Evolutionary conservation across 2,329 filamentous ascomycete genomes (phyloP).

Genomic region (Colletotrichum lini): DNA sequence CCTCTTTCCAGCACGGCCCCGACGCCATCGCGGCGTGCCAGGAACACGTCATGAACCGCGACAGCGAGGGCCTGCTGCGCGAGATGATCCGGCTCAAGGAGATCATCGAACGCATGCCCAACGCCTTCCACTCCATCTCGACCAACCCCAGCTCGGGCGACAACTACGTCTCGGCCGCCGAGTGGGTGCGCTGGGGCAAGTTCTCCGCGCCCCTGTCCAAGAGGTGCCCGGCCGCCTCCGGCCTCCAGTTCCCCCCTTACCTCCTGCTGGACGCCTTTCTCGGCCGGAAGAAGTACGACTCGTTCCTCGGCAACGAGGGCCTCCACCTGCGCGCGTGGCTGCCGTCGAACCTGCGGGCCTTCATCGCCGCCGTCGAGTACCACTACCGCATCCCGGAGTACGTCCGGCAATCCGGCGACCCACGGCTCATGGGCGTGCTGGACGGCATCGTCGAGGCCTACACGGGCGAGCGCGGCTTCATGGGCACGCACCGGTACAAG

Average conservation of each 20-base stretch:
- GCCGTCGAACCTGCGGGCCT: constrained; percentile 67
- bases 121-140: constrained; percentile 68
- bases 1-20: constrained; percentile 65
- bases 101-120: constrained; percentile 67
- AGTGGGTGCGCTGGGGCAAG: constrained; percentile 66
- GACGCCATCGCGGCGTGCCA: constrained; percentile 68
- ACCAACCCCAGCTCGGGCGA: constrained; percentile 66
- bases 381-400: constrained; percentile 69
- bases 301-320: constrained; percentile 66
- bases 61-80: constrained; percentile 64
- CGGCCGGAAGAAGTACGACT: constrained; percentile 64
- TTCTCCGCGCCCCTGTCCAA: constrained; percentile 66
- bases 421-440: constrained; percentile 65
- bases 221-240: constrained; percentile 65
- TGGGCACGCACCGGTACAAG: constrained; percentile 71
- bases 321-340: constrained; percentile 68
- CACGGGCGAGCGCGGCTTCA: constrained; percentile 68
- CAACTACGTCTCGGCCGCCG: constrained; percentile 63
- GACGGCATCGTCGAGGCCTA: constrained; percentile 70
- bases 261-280: constrained; percentile 70
- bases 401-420: constrained; percentile 64
- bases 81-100: constrained; percentile 67
- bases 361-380: constrained; percentile 69
- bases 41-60: constrained; percentile 67
- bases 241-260: constrained; percentile 67